Evolutionary conservation across 1,284 basidiomycete species (phyloP).

Genomic region (Trichosporon ovoides): DNA sequence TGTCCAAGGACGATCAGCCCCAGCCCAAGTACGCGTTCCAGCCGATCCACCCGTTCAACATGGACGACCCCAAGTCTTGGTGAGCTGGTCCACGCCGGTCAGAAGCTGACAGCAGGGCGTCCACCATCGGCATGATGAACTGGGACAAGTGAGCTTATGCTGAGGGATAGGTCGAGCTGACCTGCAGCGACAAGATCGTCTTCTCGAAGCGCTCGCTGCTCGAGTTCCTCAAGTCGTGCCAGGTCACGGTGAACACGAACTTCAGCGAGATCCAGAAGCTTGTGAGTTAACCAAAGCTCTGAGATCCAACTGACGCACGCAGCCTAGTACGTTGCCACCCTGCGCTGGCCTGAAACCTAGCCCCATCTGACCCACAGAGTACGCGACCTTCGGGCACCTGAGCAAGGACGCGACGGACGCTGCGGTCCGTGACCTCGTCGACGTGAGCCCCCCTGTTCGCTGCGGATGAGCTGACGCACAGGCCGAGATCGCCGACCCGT

Average conservation of each 20-base stretch:
- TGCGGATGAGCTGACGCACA: slow-evolving; percentile 14
- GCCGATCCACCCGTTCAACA: slow-evolving; percentile 48
- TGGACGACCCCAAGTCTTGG: slow-evolving; percentile 48
- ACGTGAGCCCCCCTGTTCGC: slow-evolving; percentile 29
- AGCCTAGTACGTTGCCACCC: slow-evolving; percentile 34
- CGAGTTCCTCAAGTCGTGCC: slow-evolving; percentile 49
- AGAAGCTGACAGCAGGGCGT: slow-evolving; percentile 18
- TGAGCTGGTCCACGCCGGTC: slow-evolving; percentile 10
- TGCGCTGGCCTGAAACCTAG: neutral
- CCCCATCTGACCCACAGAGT: slow-evolving; percentile 32
- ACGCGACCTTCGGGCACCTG: slow-evolving; percentile 48
- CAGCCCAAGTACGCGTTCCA: slow-evolving; percentile 35
- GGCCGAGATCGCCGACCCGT: slow-evolving; percentile 49
- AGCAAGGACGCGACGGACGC: slow-evolving; percentile 46
- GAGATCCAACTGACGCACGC: neutral
- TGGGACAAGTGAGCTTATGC: slow-evolving; percentile 44
- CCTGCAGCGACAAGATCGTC: slow-evolving; percentile 45
- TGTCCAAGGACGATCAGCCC: slow-evolving; percentile 9
- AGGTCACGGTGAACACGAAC: slow-evolving; percentile 47
- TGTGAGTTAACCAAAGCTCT: slow-evolving; percentile 7
- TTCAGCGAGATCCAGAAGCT: slow-evolving; percentile 47
- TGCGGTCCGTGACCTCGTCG: slow-evolving; percentile 48
- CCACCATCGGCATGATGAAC: slow-evolving; percentile 40
- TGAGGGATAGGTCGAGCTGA: slow-evolving; percentile 5
- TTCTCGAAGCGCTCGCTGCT: slow-evolving; percentile 49